phyloP scores from a whole-genome alignment of 371 early-diverging fungal species.

The Mucor circinelloides region DNA sequence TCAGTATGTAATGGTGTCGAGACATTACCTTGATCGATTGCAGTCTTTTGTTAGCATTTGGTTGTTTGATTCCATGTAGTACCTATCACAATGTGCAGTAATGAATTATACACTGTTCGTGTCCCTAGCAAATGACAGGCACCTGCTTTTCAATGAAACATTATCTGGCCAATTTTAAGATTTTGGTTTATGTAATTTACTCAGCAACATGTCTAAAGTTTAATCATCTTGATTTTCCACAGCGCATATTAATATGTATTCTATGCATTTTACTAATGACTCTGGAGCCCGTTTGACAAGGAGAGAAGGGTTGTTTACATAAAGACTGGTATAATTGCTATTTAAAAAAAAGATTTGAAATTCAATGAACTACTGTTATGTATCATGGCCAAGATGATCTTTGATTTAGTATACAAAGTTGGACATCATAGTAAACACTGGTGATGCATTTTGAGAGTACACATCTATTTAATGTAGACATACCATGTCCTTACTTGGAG shows the following conservation, averaged over 20 bases:
- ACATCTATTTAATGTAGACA: too few relatives aligned
- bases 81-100: neutral
- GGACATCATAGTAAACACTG: neutral
- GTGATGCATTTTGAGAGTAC: neutral
- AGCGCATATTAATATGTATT: conserved; percentile 1
- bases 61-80: neutral
- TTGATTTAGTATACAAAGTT: neutral
- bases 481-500: neutral
- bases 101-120: neutral
- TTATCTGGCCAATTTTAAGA: conserved; percentile 1
- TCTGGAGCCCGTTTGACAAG: neutral
- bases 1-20: neutral
- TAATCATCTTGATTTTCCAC: neutral
- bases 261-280: neutral
- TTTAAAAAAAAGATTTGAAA: neutral
- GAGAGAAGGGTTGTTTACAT: neutral
- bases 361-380: neutral
- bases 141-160: conserved; percentile 2
- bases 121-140: neutral
- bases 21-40: neutral
- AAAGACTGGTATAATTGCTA: neutral
- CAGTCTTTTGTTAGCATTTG: neutral
- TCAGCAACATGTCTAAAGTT: neutral
- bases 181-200: neutral
- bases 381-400: neutral